Base-by-base conservation (phyloP, 495 filamentous ascomycete genomes). In the Penicillium egyptiacum region DNA sequence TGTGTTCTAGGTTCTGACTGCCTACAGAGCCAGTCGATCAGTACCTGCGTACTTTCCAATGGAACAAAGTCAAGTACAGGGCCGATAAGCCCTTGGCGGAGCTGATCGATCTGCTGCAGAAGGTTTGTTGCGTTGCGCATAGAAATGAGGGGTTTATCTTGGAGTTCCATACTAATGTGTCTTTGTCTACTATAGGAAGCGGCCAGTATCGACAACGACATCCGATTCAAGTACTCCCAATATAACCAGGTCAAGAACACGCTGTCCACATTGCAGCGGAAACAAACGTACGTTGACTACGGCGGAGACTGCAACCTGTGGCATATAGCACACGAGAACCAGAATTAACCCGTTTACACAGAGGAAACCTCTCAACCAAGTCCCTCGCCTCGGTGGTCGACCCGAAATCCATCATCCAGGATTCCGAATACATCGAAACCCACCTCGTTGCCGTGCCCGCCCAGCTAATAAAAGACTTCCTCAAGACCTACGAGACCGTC, bases 51-150 rank as follows among this genome's bases (percentile, higher is more conserved):
- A 83, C 84, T 9, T 98, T 96, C 74, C 80, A 81, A 51, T 98
- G 94, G 94, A 96, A 98, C 72, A 96, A 92, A 70, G 88, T 93
- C 69, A 93, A 96, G 72, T 98, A 98, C 70, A 85, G 93, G 50
- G 88, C 89, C 51, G 94, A 98, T 70, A 92, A 88, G 70, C 81
- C 94, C 30, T 77, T 98, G 48, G 82, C 85, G 22, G 92, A 97
- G 62, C 73, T 97, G 50, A 86, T 96, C 51, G 89, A 92, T 69
- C 83, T 84, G 51, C 73, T 98, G 40, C 90, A 94, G 63, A 96
- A 94, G 82, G 90, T 91, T 69, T 11, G 59, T 26, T 17, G 11
- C 25, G 17, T n/a, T 14, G 26, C 40, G 11, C 17, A 31, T 20
- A 11, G 19, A 37, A 19, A 12, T 5, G 5, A 14, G 16, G 19